Evolutionary conservation across 192 early-diverging fungal species (phyloP), one percentile per base, ranked within the genome.

Genomic region (Funneliformis geosporum): DNA sequence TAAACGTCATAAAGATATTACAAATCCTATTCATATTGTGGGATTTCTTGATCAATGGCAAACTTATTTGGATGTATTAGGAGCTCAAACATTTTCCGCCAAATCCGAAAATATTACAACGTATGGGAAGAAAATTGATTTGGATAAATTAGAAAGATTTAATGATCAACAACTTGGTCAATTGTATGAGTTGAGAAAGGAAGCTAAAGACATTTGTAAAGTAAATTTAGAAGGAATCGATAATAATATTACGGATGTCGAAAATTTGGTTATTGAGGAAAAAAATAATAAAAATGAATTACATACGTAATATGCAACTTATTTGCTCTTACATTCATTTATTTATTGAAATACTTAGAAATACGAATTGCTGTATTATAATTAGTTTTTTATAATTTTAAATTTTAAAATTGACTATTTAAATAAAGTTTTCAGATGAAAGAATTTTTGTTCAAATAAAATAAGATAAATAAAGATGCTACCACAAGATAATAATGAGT

Each of bases 31-130:
- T 12, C 86, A 90, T 42, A 86, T 90, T 75, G 84, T 90, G 25
- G 89, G 86, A 21, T 90, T 90, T 75, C 70, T 90, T 6, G 81
- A 81, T 61, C 86, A 90, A 67, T 90, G 89, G 89, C 84, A 86
- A 80, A 79, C 80, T 47, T 90, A 88, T 67, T 78, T 86, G 12
- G 67, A 84, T 77, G 55, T 42, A 65, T 14, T 76, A 81, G 14
- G 60, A 66, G 18, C 39, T 76, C 59, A 79, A 68, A 12, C 27
- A 42, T 60, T 28, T 61, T 33, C 21, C 23, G 23, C 43, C 11
- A 40, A 70, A n/a, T 82, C 42, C 47, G 61, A 82, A 75, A 82
- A 84, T 75, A 73, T 70, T 33, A 33, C 33, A 12, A 71, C 59
- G 8, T 83, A 83, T 47, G 86, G 86, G 23, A 84, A 84, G 80